Conservation (phyloP, 208 protist genomes). For the Crithidia fasciculata region DNA sequence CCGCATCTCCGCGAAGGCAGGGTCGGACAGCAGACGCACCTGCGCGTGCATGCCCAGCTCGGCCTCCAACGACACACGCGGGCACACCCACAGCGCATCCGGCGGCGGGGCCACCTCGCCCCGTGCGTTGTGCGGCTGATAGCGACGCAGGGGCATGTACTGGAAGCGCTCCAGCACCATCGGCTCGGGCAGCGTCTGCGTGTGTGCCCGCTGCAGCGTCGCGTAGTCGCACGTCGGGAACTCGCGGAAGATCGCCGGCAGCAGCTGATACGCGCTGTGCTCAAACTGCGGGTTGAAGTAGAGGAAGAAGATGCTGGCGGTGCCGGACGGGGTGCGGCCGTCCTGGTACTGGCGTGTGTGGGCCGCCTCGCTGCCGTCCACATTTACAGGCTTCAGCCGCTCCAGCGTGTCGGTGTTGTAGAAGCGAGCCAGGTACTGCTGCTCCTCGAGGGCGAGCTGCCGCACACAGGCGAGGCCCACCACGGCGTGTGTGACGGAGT, state of each 20-base stretch:
- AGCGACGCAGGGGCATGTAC: slow-evolving; percentile 82
- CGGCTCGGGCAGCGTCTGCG: slow-evolving; percentile 63
- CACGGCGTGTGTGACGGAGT: slow-evolving; percentile 69
- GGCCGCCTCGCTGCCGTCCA: slow-evolving; percentile 22
- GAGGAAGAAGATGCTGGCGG: slow-evolving; percentile 72
- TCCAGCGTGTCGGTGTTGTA: slow-evolving; percentile 81
- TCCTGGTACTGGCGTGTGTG: neutral
- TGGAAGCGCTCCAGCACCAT: slow-evolving; percentile 76
- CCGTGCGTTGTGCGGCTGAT: slow-evolving; percentile 72
- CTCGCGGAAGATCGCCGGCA: slow-evolving; percentile 73
- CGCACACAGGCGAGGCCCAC: slow-evolving; percentile 84
- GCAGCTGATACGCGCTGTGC: slow-evolving; percentile 61
- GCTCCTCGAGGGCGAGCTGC: slow-evolving; percentile 52
- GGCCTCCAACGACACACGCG: slow-evolving; percentile 37
- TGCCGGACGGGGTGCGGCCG: slow-evolving; percentile 15
- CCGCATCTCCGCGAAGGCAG: slow-evolving; percentile 14
- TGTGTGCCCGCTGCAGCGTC: slow-evolving; percentile 72
- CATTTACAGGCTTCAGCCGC: slow-evolving; percentile 49
- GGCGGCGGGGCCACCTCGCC: slow-evolving; percentile 69
- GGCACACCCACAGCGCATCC: slow-evolving; percentile 82
- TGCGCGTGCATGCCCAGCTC: slow-evolving; percentile 26
- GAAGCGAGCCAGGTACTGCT: slow-evolving; percentile 64
- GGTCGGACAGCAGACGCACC: slow-evolving; percentile 19
- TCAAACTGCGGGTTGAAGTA: slow-evolving; percentile 85
- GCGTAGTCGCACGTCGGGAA: slow-evolving; percentile 83